Percentiles rank a stretch among this genome's conserved stretches.
Evolutionary conservation across 345 rosid species (phyloP).

Genomic region (Eutrema japonicum): DNA sequence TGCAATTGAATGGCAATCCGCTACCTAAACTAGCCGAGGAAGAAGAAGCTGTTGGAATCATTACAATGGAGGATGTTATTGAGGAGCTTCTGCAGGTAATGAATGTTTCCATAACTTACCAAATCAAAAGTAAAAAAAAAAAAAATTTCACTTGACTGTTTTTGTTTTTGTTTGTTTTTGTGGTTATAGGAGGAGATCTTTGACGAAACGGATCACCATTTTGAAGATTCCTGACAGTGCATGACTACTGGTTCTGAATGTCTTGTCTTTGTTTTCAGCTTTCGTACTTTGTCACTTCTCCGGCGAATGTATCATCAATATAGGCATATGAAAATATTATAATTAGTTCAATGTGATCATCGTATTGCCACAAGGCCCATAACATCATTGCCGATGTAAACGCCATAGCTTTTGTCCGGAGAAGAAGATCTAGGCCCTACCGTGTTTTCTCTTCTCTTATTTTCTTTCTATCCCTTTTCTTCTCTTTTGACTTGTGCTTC

Average conservation of each 20-base stretch:
- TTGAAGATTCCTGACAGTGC: constrained; percentile 61
- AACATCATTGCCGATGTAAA: not conserved
- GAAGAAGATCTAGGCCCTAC: constrained; percentile 23
- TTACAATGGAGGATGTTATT: constrained; percentile 99
- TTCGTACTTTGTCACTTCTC: constrained; percentile 16
- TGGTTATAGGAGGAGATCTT: constrained; percentile 84
- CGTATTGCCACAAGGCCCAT: not conserved
- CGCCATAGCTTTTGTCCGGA: not conserved
- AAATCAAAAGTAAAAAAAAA: not conserved
- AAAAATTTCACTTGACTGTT: not conserved
- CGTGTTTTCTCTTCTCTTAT: constrained; percentile 14
- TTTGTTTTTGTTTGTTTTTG: not conserved
- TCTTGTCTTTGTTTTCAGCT: constrained; percentile 6
- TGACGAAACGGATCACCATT: constrained; percentile 92
- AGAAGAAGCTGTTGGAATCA: constrained; percentile 91
- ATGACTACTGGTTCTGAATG: constrained; percentile 18
- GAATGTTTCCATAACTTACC: not conserved
- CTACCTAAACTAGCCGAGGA: constrained; percentile 69
- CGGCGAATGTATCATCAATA: not conserved
- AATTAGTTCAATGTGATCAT: constrained; percentile 3
- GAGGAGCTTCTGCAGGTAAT: constrained; percentile 93
- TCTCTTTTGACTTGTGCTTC: constrained; percentile 55
- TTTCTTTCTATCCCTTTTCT: constrained; percentile 41
- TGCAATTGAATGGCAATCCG: constrained; percentile 64
- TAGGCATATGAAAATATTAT: not conserved